Base-by-base conservation (phyloP, 208 protist species). In the Naegleria gruberi region DNA sequence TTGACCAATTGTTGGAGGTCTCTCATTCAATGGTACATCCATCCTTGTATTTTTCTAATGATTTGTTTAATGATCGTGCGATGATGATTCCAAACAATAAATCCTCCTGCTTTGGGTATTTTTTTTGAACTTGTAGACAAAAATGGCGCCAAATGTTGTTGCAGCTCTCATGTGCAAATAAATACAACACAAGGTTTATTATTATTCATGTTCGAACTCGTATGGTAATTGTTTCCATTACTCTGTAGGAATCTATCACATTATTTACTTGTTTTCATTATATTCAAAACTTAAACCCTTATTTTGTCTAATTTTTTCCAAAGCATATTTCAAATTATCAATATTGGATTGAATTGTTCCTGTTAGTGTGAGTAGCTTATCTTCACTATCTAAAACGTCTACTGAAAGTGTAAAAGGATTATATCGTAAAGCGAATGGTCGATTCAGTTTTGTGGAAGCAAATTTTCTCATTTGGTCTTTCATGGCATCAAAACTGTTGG, bases 391-490 rank as follows among this genome's bases (percentile, higher is more conserved):
- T 26, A 89, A 74, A 4, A 89, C 30, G 4, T 89, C 85, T 0
- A 89, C 46, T 30, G 30, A 34, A 26, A 30, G 30, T 0, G 85
- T 89, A 17, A 74, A 89, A 44, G 85, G 85, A 74, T 89, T 74
- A 26, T 74, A 89, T 44, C 46, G 37, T 5, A 89, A 23, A 26
- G 85, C 44, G 43, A 89, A 74, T n/a, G 85, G 85, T 74, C 46
- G 1, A n/a, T 89, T 34, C 46, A 89, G n/a, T 65, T 65, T 65
- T 10, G 51, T 65, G 2, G 51, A 65, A 30, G 97, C 93, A 94
- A 97, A 98, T 51, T 94, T 86, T 91, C 94, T 93, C 89, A 98
- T 93, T 93, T 97, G 94, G 26, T 92, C 89, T 93, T 98, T 97
- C 51, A 96, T 96, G 77, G 96, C 93, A 30, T 95, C 92, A 93